Conservation (phyloP, 1,284 basidiomycete genomes). For the Cutaneotrichosporon sp. region DNA sequence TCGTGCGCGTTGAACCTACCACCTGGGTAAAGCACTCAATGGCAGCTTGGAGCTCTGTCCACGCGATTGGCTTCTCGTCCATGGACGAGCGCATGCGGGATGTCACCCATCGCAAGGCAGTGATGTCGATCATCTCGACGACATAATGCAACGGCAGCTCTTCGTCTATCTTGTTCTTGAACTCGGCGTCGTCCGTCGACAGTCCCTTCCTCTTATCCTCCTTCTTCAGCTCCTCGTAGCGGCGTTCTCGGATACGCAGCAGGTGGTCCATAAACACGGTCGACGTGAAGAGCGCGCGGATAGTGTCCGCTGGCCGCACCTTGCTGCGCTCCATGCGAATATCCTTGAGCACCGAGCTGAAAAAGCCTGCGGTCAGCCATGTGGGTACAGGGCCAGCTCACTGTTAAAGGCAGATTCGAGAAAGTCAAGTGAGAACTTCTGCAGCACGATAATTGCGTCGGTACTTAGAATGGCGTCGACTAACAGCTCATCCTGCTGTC, state of each 20-base stretch:
- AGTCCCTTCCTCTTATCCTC: conserved; percentile 31
- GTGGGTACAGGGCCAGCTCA: conserved; percentile 51
- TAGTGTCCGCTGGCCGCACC: conserved; percentile 81
- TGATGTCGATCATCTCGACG: conserved; percentile 74
- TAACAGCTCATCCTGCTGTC: conserved; percentile 51
- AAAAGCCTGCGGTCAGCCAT: conserved; percentile 63
- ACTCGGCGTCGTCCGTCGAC: conserved; percentile 1
- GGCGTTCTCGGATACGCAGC: conserved; percentile 51
- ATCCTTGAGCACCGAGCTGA: conserved; percentile 77
- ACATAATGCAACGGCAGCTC: conserved; percentile 65
- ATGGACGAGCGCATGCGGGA: conserved; percentile 78
- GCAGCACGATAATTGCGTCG: conserved; percentile 63
- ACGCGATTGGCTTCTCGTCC: conserved; percentile 85
- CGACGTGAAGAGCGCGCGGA: conserved; percentile 72
- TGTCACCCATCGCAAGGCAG: conserved; percentile 81
- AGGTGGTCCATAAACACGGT: conserved; percentile 90
- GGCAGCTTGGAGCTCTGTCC: conserved; percentile 91
- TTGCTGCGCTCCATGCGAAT: conserved; percentile 85
- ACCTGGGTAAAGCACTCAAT: conserved; percentile 87
- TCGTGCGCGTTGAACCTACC: conserved; percentile 41
- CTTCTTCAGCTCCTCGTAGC: conserved; percentile 7
- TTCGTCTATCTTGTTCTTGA: conserved; percentile 35
- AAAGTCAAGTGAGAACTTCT: conserved; percentile 65
- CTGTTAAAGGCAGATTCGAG: conserved; percentile 79
- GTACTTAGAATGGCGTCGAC: conserved; percentile 52